Evolutionary conservation across 371 early-diverging fungal genomes (phyloP).

Genomic region (Mortierella sp.): DNA sequence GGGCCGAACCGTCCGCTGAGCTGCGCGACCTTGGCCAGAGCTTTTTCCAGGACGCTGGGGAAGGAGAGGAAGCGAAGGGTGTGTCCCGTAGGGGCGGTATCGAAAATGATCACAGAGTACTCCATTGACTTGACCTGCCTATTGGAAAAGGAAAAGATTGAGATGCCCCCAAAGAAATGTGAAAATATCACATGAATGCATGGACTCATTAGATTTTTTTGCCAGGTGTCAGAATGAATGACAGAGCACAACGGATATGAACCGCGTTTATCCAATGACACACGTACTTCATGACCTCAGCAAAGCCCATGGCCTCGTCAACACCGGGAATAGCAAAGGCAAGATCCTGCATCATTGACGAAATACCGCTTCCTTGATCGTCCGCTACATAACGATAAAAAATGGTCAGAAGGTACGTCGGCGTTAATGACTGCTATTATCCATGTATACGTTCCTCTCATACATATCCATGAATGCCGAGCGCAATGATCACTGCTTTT

Average conservation of each 20-base stretch:
- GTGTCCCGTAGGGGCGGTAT: conserved; percentile 99
- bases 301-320: conserved; percentile 99
- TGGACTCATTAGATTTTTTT: neutral
- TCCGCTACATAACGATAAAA: conserved; percentile 60
- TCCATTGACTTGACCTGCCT: conserved; percentile 98
- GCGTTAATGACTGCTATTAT: neutral
- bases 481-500: neutral
- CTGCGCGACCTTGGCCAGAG: conserved; percentile 93
- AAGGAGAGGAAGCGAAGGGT: conserved; percentile 98
- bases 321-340: conserved; percentile 99
- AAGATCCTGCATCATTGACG: conserved; percentile 94
- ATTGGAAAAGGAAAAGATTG: neutral
- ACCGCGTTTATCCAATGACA: neutral
- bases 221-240: conserved; percentile 1
- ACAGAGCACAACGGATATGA: neutral
- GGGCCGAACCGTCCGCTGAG: conserved; percentile 95
- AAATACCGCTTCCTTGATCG: conserved; percentile 85
- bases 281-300: conserved; percentile 97
- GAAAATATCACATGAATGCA: conserved; percentile 8
- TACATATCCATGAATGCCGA: neutral
- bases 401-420: neutral
- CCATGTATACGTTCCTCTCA: neutral
- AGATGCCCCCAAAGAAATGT: neutral
- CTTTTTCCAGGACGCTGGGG: conserved; percentile 97
- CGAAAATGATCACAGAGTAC: conserved; percentile 97